Evolutionary conservation across 1,139 yeast species (phyloP), one percentile per base, ranked within the genome.

Genomic region (Taiozyma onychis): DNA sequence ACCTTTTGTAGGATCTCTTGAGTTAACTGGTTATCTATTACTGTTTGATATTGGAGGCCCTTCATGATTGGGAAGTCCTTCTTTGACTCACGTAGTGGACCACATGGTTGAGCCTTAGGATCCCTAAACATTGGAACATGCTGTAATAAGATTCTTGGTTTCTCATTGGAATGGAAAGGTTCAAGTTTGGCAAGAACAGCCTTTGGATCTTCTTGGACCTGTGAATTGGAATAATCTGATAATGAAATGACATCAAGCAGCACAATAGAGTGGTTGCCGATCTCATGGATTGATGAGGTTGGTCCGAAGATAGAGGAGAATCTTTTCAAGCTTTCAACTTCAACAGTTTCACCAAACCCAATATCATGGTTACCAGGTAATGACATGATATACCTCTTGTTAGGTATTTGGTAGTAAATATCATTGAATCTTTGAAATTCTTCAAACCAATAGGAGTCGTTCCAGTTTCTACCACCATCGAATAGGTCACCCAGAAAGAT

Each of bases 321-420:
- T 56, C 98, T 72, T 32, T 80, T 70, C 46, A 77, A 66, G 30
- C 83, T 78, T 3, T 72, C 67, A 28, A 77, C 78, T 13, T 78
- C 72, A 8, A 80, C 74, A 1, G 83, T 80, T 51, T 82, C 78
- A 37, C 95, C 96, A 66, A 86, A 91, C 0, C 99, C 99, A 57
- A 93, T 88, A 65, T 93, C 99, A 65, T 93, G 99, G 63, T 93
- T 93, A 2, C 99, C 99, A 0, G 98, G 97, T 13, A 93, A 68
- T 2, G 84, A 78, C 60, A 77, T 73, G 56, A 80, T 70, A 4
- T 81, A 79, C 32, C 73, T 66, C 48, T 80, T 74, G 51, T 62
- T 69, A 39, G 68, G 70, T 44, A 68, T 80, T 68, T 59, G 70
- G 55, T 70, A 78, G 64, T 87, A 93, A 2, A 93, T 78, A 2